These are phyloP conservation scores for Gossypium australe DNA, from an alignment of 345 rosid species.

Conservation along the genomic window DNA sequence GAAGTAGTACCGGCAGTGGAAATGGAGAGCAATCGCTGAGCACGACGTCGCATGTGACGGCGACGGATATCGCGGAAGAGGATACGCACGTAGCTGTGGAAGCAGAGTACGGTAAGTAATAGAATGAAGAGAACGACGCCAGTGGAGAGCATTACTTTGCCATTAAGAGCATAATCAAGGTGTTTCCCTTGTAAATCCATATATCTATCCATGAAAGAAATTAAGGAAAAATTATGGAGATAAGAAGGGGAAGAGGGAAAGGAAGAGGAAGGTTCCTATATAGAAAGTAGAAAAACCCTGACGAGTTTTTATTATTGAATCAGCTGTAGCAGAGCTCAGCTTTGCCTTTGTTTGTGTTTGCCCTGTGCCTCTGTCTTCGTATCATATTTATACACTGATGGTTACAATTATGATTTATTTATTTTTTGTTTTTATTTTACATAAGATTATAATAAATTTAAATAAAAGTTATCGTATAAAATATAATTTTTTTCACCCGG, in stretches of 20 bases:
- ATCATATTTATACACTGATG: neutral
- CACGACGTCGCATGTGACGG: slow-evolving; percentile 31
- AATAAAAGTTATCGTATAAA: no score
- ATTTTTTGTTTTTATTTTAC: no score
- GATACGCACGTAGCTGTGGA: slow-evolving; percentile 58
- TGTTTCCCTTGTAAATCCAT: neutral
- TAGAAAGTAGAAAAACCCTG: neutral
- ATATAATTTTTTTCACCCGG: no score
- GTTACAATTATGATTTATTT: no score
- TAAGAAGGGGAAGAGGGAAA: neutral
- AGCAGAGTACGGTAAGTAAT: slow-evolving; percentile 38
- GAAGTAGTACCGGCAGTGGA: slow-evolving; percentile 14
- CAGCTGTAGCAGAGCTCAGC: neutral
- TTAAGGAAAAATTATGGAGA: neutral
- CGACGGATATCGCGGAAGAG: slow-evolving; percentile 37
- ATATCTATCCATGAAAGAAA: neutral
- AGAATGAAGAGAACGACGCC: slow-evolving; percentile 49
- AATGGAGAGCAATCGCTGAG: slow-evolving; percentile 24
- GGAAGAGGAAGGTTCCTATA: neutral
- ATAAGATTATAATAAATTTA: no score
- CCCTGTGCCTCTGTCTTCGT: neutral
- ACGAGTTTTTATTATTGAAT: no score
- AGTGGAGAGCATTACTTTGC: slow-evolving; percentile 52
- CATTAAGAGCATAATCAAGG: slow-evolving; percentile 32
- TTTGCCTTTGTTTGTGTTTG: neutral